phyloP scores from a whole-genome alignment of 192 early-diverging fungal genomes.

The Coemansia sp. region DNA sequence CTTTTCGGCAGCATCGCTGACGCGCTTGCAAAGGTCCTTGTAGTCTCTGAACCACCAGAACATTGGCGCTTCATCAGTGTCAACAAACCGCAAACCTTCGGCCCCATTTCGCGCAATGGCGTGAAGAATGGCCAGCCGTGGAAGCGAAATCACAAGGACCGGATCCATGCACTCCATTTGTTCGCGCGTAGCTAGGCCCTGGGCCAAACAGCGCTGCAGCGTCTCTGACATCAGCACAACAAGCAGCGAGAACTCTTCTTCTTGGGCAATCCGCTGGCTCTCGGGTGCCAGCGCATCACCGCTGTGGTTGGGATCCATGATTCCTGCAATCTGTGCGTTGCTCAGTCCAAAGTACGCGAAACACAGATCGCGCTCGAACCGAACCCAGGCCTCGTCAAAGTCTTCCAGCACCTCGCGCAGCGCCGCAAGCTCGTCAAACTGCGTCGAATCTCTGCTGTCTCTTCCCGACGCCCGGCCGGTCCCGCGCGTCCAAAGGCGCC shows the following conservation, averaged over 20 bases:
- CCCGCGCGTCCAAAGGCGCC: constrained; percentile 15
- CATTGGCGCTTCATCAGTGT: constrained; percentile 46
- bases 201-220: constrained; percentile 49
- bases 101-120: constrained; percentile 58
- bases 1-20: constrained; percentile 10
- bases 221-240: constrained; percentile 68
- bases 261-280: constrained; percentile 26
- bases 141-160: constrained; percentile 60
- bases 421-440: constrained; percentile 25
- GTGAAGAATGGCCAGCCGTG: constrained; percentile 62
- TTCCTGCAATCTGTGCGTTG: constrained; percentile 44
- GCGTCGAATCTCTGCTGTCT: not conserved
- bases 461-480: not conserved
- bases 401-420: constrained; percentile 61
- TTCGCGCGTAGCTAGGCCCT: constrained; percentile 35
- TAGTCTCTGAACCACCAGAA: constrained; percentile 69
- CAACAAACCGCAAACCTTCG: constrained; percentile 60
- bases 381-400: constrained; percentile 69
- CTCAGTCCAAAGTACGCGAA: constrained; percentile 69
- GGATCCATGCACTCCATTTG: constrained; percentile 64
- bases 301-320: constrained; percentile 58
- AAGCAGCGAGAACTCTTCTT: constrained; percentile 48
- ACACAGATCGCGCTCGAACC: constrained; percentile 71
- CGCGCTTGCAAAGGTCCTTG: constrained; percentile 25
- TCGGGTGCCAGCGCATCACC: constrained; percentile 10